phyloP scores from a whole-genome alignment of 1,139 yeast species.

The Taphrina sp. region DNA sequence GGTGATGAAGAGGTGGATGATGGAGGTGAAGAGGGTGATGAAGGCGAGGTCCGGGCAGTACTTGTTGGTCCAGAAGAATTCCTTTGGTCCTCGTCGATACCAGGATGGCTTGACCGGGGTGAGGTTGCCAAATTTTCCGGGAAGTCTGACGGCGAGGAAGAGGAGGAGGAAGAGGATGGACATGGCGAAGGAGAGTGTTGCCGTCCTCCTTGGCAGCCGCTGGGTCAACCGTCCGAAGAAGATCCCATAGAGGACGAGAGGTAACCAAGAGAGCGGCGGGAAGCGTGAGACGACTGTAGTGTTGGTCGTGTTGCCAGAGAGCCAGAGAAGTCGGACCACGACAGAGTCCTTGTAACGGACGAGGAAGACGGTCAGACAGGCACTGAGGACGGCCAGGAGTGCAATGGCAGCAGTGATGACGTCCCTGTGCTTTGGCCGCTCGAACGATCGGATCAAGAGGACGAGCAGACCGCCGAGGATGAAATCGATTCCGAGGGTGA shows the following conservation, averaged over 20 bases:
- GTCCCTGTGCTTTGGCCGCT: conserved; percentile 2
- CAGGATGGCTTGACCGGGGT: conserved; percentile 28
- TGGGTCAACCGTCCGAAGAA: conserved; percentile 22
- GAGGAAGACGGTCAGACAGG: conserved; percentile 14
- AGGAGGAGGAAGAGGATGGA: conserved; percentile 2
- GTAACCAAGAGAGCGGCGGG: conserved; percentile 27
- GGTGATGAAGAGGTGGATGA: conserved; percentile 21
- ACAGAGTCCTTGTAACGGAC: not conserved
- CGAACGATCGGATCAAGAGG: conserved; percentile 1
- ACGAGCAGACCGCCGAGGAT: conserved; percentile 19
- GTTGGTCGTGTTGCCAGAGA: conserved; percentile 4
- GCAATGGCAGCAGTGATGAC: conserved; percentile 12
- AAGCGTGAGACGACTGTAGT: conserved; percentile 21
- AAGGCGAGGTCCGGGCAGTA: conserved; percentile 29
- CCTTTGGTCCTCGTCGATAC: conserved; percentile 21
- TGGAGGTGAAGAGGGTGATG: conserved; percentile 21
- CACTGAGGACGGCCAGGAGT: conserved; percentile 3
- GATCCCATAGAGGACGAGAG: conserved; percentile 25
- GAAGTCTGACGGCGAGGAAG: conserved; percentile 23
- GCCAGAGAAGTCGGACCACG: conserved; percentile 18
- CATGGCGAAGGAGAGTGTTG: conserved; percentile 6
- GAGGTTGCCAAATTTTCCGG: conserved; percentile 25
- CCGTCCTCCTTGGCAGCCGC: conserved; percentile 15
- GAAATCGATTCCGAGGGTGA: conserved; percentile 25
- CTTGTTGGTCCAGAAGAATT: conserved; percentile 32